Percentiles rank a stretch among this genome's conserved stretches.
phyloP scores from a whole-genome alignment of 805 yeast species.

The Pichia exigua region DNA sequence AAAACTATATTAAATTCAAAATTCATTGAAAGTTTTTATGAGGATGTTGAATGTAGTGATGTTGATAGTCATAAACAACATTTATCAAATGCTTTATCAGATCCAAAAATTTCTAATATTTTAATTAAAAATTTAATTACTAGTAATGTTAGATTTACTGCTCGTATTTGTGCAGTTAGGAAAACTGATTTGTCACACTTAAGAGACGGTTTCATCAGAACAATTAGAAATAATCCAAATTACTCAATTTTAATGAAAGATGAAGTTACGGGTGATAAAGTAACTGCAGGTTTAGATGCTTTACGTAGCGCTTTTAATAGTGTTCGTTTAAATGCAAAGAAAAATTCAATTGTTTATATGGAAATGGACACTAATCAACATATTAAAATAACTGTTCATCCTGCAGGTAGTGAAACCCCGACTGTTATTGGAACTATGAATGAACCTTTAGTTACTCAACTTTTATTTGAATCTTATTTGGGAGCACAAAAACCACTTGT shows the following conservation, averaged over 20 bases:
- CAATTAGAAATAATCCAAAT: conserved; percentile 60
- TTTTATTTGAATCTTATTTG: conserved; percentile 70
- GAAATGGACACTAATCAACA: conserved; percentile 43
- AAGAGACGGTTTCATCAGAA: conserved; percentile 80
- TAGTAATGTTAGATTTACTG: conserved; percentile 52
- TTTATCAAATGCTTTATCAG: conserved; percentile 37
- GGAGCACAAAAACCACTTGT: conserved; percentile 62
- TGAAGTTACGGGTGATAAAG: conserved; percentile 27
- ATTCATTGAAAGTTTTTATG: conserved; percentile 29
- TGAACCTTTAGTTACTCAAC: conserved; percentile 54
- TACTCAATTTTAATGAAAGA: conserved; percentile 40
- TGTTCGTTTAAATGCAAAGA: conserved; percentile 64
- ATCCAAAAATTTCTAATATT: conserved; percentile 43
- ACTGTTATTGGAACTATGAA: conserved; percentile 48
- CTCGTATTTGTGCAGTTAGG: conserved; percentile 78
- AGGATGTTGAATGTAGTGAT: conserved; percentile 8
- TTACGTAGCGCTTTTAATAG: conserved; percentile 48
- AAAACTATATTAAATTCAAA: conserved; percentile 36
- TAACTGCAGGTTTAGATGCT: conserved; percentile 50
- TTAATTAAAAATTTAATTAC: conserved; percentile 52
- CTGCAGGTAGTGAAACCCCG: conserved; percentile 11
- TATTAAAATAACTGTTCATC: conserved; percentile 29
- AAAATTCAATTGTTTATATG: conserved; percentile 59
- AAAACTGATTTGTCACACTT: conserved; percentile 88
- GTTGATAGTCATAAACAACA: conserved; percentile 31